Base-by-base conservation (phyloP, 1,284 basidiomycete species). In the Takashimella koratensis region DNA sequence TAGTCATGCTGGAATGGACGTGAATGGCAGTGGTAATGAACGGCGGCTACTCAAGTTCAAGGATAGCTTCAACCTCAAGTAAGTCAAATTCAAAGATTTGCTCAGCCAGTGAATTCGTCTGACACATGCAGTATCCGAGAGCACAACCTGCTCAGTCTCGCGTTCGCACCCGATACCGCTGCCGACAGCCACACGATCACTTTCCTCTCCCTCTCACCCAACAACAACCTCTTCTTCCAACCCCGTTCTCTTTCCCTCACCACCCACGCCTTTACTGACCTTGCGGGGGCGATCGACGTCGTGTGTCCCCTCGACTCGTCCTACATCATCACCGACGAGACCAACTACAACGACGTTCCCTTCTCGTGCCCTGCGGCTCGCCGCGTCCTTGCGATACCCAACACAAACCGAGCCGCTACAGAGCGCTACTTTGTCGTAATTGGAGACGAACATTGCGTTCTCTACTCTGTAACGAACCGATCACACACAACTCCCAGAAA, bases 71-170 rank as follows among this genome's bases (percentile, higher is more conserved):
- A 76, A 76, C 45, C 66, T 77, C 58, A 75, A 74, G 76, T 76
- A 43, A 58, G 74, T 67, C 6, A 1, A n/a, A n/a, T n/a, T n/a
- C n/a, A n/a, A n/a, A n/a, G n/a, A n/a, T n/a, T n/a, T n/a, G n/a
- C n/a, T n/a, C n/a, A n/a, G 0, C n/a, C 19, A 20, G 2, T 19
- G n/a, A 21, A 22, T 3, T n/a, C 10, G 1, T 5, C 12, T 43
- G 16, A 51, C 49, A n/a, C 44, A 47, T 21, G 13, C 45, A 92
- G 89, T 49, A 69, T 90, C 39, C 81, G 83, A 5, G 89, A 93
- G 64, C 75, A 88, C 52, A 90, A 86, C 62, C 76, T 94, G 3
- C 77, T 91, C 20, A 82, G 85, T 13, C 67, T 91, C 20, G 77
- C 82, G 1, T 88, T 92, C 74, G 68, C 90, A 10, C 78, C 84